These are phyloP conservation scores for Meredithiella fracta DNA, from an alignment of 2,329 filamentous ascomycete species.

Conservation along the genomic window DNA sequence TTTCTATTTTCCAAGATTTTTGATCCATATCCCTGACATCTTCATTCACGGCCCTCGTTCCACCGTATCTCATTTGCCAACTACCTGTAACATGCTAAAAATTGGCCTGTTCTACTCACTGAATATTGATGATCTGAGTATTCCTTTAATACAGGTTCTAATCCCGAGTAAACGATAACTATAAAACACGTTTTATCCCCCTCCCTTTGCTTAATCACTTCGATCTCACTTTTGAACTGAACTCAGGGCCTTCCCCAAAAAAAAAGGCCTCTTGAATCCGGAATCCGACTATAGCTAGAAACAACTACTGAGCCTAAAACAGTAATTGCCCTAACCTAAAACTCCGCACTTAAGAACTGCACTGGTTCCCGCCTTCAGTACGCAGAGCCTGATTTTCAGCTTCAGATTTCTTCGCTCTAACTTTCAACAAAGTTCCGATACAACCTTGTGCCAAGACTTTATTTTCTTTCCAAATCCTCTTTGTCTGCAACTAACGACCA, in stretches of 20 bases:
- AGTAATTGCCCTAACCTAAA: not conserved
- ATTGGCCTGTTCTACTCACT: too few relatives aligned
- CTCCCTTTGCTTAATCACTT: too few relatives aligned
- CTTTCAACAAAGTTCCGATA: not conserved
- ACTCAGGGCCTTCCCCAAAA: not conserved
- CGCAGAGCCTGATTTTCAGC: not conserved
- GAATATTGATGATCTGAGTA: too few relatives aligned
- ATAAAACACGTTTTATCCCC: not conserved
- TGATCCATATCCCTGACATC: not conserved
- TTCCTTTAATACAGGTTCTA: too few relatives aligned
- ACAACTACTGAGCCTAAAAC: not conserved
- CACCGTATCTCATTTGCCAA: not conserved
- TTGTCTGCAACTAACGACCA: not conserved
- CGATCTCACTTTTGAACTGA: not conserved
- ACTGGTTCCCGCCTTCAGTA: not conserved
- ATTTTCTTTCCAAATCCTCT: not conserved
- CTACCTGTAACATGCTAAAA: too few relatives aligned
- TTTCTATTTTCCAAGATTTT: not conserved
- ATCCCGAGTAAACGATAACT: too few relatives aligned
- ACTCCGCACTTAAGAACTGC: not conserved
- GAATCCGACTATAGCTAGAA: not conserved
- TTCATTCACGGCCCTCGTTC: not conserved
- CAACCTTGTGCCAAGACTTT: not conserved
- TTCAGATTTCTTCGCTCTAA: not conserved
- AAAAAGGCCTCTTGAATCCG: not conserved